A percentile compares a stretch with the other conserved stretches of the same genome.
Conservation (phyloP, 345 rosid species). For the Syzygium oleosum region DNA sequence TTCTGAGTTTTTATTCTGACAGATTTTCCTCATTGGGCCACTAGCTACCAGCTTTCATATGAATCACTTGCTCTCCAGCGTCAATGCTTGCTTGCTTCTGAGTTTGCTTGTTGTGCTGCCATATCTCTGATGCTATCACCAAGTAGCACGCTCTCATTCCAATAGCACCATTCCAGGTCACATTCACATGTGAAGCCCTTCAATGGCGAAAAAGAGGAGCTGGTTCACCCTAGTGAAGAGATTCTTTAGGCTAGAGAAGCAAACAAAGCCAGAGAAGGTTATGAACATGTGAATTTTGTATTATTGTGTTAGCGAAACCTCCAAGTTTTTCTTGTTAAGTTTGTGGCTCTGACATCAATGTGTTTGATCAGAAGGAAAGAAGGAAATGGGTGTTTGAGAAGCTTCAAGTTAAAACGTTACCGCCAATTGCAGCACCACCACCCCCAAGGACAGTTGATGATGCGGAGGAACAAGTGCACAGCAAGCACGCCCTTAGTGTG, state of each 20-base stretch:
- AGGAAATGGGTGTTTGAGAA: slow-evolving; percentile 71
- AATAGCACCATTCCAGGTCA: neutral
- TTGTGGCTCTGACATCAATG: neutral
- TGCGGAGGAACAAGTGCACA: slow-evolving; percentile 28
- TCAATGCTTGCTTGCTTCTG: neutral
- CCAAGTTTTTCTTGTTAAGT: neutral
- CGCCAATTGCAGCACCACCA: slow-evolving; percentile 42
- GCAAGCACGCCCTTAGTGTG: slow-evolving; percentile 33
- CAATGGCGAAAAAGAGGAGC: slow-evolving; percentile 67
- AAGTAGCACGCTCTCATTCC: neutral
- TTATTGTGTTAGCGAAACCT: neutral
- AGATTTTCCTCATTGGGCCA: neutral
- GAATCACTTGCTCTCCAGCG: neutral
- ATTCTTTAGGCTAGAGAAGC: slow-evolving; percentile 50
- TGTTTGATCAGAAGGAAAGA: slow-evolving; percentile 38
- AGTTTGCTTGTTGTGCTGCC: neutral
- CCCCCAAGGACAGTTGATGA: slow-evolving; percentile 8
- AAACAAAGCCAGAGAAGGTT: slow-evolving; percentile 55
- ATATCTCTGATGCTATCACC: neutral
- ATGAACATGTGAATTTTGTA: neutral
- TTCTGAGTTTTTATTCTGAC: neutral
- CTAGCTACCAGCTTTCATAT: neutral
- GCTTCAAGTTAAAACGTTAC: slow-evolving; percentile 32
- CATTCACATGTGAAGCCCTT: neutral
- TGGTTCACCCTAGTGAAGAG: slow-evolving; percentile 66